Conservation (phyloP, 768 basidiomycete species). For the Naganishia vishniacii region DNA sequence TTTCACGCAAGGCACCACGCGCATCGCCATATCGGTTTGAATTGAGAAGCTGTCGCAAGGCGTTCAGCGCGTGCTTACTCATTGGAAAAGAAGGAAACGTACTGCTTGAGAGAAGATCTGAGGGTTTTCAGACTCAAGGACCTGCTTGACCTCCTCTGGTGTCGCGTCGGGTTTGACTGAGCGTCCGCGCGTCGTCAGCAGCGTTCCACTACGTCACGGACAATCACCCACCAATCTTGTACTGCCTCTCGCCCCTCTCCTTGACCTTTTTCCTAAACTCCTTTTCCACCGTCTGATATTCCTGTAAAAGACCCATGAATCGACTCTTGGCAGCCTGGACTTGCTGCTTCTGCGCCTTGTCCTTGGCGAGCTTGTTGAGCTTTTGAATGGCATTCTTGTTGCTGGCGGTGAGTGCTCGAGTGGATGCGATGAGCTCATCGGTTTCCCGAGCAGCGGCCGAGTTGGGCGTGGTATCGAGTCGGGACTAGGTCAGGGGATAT, state of each 20-base stretch:
- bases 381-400: slow-evolving; percentile 50
- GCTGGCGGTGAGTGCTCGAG: slow-evolving; percentile 46
- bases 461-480: slow-evolving; percentile 64
- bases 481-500: slow-evolving; percentile 28
- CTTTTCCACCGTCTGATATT: slow-evolving; percentile 53
- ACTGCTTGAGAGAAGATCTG: slow-evolving; percentile 67
- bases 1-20: slow-evolving; percentile 74
- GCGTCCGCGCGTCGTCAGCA: background rate
- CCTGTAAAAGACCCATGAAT: slow-evolving; percentile 51
- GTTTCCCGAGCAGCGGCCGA: slow-evolving; percentile 48
- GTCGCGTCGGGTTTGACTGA: slow-evolving; percentile 73
- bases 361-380: slow-evolving; percentile 50
- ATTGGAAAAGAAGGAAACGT: slow-evolving; percentile 23
- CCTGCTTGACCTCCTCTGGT: slow-evolving; percentile 69
- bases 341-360: slow-evolving; percentile 47
- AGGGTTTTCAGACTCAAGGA: slow-evolving; percentile 61
- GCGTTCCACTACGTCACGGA: background rate
- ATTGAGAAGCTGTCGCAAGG: slow-evolving; percentile 57
- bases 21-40: slow-evolving; percentile 81
- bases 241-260: slow-evolving; percentile 53
- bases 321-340: slow-evolving; percentile 50
- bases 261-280: slow-evolving; percentile 52
- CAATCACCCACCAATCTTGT: slow-evolving; percentile 49
- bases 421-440: slow-evolving; percentile 41
- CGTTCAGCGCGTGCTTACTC: background rate